A percentile compares a stretch with the other conserved stretches of the same genome.
Evolutionary conservation across 2,329 filamentous ascomycete species (phyloP).

Genomic region (Shiraia bambusicola): DNA sequence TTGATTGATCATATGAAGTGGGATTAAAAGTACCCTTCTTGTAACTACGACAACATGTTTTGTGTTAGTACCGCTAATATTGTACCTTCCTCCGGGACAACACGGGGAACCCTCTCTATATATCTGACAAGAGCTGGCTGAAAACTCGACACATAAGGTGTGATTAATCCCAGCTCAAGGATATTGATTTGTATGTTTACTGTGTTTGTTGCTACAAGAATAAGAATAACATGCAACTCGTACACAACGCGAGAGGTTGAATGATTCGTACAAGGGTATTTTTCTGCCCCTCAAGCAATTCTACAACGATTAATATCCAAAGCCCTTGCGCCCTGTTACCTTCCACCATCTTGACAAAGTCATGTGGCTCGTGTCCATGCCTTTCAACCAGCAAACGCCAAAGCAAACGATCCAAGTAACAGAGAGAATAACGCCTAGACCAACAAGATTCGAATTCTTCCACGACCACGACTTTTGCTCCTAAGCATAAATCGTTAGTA

Average conservation of each 20-base stretch:
- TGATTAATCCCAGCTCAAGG: too few relatives aligned
- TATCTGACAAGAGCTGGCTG: too few relatives aligned
- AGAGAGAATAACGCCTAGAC: constrained; percentile 23
- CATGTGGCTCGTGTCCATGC: constrained; percentile 25
- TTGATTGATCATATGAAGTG: constrained; percentile 16
- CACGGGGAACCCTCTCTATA: too few relatives aligned
- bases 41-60: background rate
- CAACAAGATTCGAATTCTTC: constrained; percentile 30
- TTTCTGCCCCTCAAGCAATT: background rate
- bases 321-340: constrained; percentile 4
- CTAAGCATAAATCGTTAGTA: constrained; percentile 12
- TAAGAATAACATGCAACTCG: too few relatives aligned
- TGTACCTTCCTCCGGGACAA: too few relatives aligned
- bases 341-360: constrained; percentile 23
- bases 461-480: constrained; percentile 25
- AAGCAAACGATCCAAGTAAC: constrained; percentile 25
- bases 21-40: constrained; percentile 8
- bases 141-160: too few relatives aligned
- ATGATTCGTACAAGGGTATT: background rate
- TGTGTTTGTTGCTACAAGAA: too few relatives aligned
- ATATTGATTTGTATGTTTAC: too few relatives aligned
- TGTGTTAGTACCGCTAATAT: background rate
- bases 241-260: background rate
- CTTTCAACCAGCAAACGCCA: constrained; percentile 27
- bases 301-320: background rate